Base-by-base conservation (phyloP, 2,329 filamentous ascomycete genomes). In the Pestalotiopsis sp. region DNA sequence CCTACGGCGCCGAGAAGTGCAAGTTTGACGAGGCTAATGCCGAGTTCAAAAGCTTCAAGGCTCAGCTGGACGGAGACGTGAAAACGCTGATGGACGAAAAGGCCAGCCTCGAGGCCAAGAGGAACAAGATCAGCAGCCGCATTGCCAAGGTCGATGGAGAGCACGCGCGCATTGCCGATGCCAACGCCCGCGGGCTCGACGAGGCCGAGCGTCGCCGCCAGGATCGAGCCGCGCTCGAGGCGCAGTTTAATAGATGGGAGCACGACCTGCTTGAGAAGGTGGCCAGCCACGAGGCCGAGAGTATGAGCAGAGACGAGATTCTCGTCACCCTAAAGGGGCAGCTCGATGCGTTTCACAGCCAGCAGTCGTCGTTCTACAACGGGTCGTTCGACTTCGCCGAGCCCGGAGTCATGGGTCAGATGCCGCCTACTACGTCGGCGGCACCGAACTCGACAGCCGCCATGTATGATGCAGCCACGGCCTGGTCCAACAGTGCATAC, bases 91-190 rank as follows among this genome's bases (percentile, higher is more conserved):
- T 90, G 73, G 86, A 89, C 61, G 92, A 94, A 68, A 87, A 91
- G 74, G 82, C 84, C 23, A 85, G 86, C 71, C 82, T 91, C 38
- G 86, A 90, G 75, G 88, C 89, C 68, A 93, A 93, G 78, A 87
- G 88, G 64, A 93, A 93, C 81, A 92, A 92, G 80, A 90, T 93
- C 57, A 88, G 89, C 67, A 85, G 88, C 31, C 90, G 92, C 64
- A 91, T 93, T 73, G 85, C 86, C 76, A 93, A 93, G 82, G 88
- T 93, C 27, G 90, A 92, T 72, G 90, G 88, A 72, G 92, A 94
- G 78, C 86, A 92, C 73, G 89, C 90, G 68, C 90, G 90, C 73
- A 90, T 94, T 73, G 85, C 87, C 27, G 89, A 91, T 73, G 91
- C 91, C 73, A 92, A 92, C 77, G 86, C 84, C 64, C 86, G 90